A percentile compares a stretch with the other conserved stretches of the same genome.
Conservation (phyloP, 2,329 filamentous ascomycete genomes). For the Didymella lethalis region DNA sequence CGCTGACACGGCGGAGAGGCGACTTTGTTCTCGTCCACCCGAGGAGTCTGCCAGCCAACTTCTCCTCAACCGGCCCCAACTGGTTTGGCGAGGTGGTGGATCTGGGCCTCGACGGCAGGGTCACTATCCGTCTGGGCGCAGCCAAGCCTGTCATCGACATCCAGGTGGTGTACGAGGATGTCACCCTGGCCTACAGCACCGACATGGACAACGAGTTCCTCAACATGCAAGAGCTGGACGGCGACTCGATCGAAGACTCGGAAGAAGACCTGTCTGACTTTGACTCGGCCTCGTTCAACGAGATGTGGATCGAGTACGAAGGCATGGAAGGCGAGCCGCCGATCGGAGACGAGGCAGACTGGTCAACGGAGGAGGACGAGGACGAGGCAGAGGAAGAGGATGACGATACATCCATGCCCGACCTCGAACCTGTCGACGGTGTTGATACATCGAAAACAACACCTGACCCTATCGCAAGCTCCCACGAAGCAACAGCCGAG, state of each 20-base stretch:
- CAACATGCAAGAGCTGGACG: conserved; percentile 36
- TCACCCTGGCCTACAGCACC: conserved; percentile 58
- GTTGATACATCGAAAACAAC: conserved; percentile 48
- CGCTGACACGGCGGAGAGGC: conserved; percentile 58
- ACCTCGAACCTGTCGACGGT: conserved; percentile 28
- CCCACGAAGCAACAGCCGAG: conserved; percentile 29
- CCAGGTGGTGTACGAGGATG: conserved; percentile 57
- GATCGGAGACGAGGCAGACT: conserved; percentile 46
- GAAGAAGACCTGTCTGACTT: conserved; percentile 45
- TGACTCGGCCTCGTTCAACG: conserved; percentile 46
- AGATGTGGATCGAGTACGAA: conserved; percentile 52
- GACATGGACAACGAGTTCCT: conserved; percentile 50
- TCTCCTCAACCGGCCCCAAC: conserved; percentile 40
- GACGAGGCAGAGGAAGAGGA: conserved; percentile 46
- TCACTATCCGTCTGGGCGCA: conserved; percentile 63
- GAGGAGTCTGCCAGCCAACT: conserved; percentile 21
- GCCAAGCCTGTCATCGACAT: conserved; percentile 60
- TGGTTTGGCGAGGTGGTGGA: conserved; percentile 68
- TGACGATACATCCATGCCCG: conserved; percentile 43
- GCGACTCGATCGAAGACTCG: conserved; percentile 42
- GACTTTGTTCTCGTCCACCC: conserved; percentile 63
- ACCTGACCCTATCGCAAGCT: conserved; percentile 37
- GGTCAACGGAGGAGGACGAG: conserved; percentile 50
- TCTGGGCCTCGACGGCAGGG: conserved; percentile 60
- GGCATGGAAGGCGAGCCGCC: conserved; percentile 45